Evolutionary conservation across 2,329 filamentous ascomycete species (phyloP), one percentile per base, ranked within the genome.

Genomic region (Mycosphaerella sp.): DNA sequence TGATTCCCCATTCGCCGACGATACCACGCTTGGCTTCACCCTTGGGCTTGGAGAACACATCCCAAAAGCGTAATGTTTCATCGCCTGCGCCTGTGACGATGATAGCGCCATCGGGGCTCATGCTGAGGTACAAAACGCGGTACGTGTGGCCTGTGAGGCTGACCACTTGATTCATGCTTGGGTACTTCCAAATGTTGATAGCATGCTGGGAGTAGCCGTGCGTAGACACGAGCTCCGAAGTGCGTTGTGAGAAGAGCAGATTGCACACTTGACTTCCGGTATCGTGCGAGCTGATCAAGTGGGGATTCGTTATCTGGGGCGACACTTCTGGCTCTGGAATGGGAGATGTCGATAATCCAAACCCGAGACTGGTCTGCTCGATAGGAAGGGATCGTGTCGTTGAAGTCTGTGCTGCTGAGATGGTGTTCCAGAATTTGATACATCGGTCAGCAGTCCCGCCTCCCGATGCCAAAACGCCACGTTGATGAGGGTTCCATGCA

Each of bases 231-330:
- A 98, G 90, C 72, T 98, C 93, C 69, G 96, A 95, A 6, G 89
- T 95, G 71, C 96, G 95, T 68, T 95, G 95, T 14, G 87, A 93
- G 91, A 95, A 98, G 3, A 91, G 88, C 42, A 98, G 78, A 67
- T 98, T 98, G 74, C 93, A 98, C n/a, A 98, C 93, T 71, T 98
- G 93, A 66, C 89, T 95, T 47, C 93, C 93, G 0, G 93, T 98
- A 68, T 98, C 93, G 58, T 97, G 84, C 69, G 95, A 91, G 68
- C 89, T 92, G 49, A 78, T 67, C 6, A 78, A 68, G 48, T 78
- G 69, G 1, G 77, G 70, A 42, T 76, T 77, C 32, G 70, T 66
- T 7, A 73, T 72, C 11, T 71, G 62, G 4, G 70, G 70, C 3
- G 69, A 66, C 32, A 67, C 49, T 64, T 54, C 70, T 38, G 62